These are phyloP conservation scores for Wickerhamiella nectarea DNA, from an alignment of 805 yeast species.

Conservation along the genomic window DNA sequence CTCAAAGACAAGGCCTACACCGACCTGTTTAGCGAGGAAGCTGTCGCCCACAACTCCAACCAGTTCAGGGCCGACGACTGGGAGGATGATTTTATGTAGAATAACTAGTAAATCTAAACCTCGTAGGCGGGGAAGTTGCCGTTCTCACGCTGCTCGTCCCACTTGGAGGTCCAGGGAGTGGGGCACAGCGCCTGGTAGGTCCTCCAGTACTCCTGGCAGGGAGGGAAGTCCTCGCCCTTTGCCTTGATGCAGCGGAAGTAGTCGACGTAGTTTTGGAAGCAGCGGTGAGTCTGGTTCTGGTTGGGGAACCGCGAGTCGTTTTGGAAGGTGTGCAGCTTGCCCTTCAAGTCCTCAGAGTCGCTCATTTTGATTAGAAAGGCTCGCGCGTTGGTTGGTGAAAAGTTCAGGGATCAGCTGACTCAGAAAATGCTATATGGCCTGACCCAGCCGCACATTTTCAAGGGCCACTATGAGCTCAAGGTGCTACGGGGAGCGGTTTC, in stretches of 20 bases:
- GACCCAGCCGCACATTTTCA: constrained; percentile 17
- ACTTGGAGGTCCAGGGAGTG: constrained; percentile 27
- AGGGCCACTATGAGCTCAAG: constrained; percentile 22
- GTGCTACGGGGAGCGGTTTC: constrained; percentile 24
- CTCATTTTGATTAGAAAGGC: constrained; percentile 14
- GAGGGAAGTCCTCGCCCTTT: constrained; percentile 97
- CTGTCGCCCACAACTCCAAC: constrained; percentile 32
- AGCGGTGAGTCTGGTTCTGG: constrained; percentile 95
- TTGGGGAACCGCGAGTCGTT: constrained; percentile 93
- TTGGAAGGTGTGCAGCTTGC: constrained; percentile 31
- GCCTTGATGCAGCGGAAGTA: constrained; percentile 94
- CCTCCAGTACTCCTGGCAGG: constrained; percentile 88
- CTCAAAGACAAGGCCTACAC: constrained; percentile 33
- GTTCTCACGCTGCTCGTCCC: constrained; percentile 34
- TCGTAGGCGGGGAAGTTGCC: constrained; percentile 39
- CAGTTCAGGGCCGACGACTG: constrained; percentile 38
- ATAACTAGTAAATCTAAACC: constrained; percentile 9
- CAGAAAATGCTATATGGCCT: constrained; percentile 6
- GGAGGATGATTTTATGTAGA: constrained; percentile 44
- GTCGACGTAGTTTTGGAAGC: constrained; percentile 96
- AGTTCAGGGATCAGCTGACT: constrained; percentile 2
- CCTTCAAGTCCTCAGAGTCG: constrained; percentile 15
- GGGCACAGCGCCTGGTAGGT: constrained; percentile 61
- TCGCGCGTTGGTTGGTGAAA: background rate
- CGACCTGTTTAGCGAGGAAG: constrained; percentile 37